Evolutionary conservation across 179 eudicot species (phyloP), one percentile per base, ranked within the genome.

Genomic region (Gypsophila paniculata): DNA sequence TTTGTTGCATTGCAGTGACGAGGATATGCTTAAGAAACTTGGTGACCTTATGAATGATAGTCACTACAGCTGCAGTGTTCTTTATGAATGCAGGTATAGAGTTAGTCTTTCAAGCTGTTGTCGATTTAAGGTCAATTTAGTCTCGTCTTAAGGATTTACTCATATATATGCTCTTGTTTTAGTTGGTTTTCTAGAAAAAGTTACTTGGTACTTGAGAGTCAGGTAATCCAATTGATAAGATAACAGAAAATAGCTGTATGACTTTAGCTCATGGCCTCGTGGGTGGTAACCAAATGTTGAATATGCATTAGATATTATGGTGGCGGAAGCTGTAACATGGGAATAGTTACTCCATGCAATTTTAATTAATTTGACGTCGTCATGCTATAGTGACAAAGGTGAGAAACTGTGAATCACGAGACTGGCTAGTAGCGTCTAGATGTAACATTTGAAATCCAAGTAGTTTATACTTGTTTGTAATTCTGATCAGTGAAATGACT

Each of bases 31-130:
- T 71, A 87, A 90, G 90, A 90, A 87, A 83, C 96, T 94, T 64
- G 99, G 99, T 19, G 90, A 84, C 86, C 93, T 95, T 46, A 92
- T 95, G 99, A 90, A 95, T 49, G 98, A 90, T 6, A 95, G 99
- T 81, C 99, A 95, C 70, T 72, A 87, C 69, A 95, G 99, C 83
- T 95, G 99, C 96, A 95, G 98, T 68, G 90, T 86, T 75, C 81
- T 90, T 15, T 95, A 88, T 8, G 99, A 95, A 79, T 95, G 99
- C 96, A 95, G 98, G 99, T 92, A 90, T 61, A 48, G 25, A 29
- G n/a, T 55, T 15, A 17, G 0, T 54, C 36, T 46, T 14, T 60
- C 18, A 12, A 2, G 13, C 17, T n/a, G 11, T 10, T 63, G 53
- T 19, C 32, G 44, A 8, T 21, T 25, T 12, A 14, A 52, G 79